Evolutionary conservation across 2,329 filamentous ascomycete genomes (phyloP).

Genomic region (Neopestalotiopsis clavispora): DNA sequence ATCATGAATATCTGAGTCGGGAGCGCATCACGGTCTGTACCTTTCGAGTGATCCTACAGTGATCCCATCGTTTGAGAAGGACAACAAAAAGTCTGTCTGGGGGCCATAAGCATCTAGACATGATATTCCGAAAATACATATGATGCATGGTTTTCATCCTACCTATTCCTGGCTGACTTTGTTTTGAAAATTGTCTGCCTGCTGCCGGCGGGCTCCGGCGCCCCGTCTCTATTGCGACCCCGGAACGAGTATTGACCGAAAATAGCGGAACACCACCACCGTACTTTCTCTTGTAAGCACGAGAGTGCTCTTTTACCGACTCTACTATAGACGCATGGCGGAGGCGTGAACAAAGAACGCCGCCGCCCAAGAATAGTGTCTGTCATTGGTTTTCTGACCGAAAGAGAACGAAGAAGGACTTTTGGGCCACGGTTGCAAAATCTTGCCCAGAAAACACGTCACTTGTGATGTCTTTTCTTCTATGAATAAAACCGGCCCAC

Average conservation of each 20-base stretch:
- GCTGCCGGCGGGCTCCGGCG: not conserved
- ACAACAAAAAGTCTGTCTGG: not conserved
- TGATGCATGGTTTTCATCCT: not conserved
- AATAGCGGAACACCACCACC: not conserved
- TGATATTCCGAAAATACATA: not conserved
- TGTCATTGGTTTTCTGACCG: not conserved
- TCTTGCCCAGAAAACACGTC: not conserved
- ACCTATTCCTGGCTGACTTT: too few relatives aligned
- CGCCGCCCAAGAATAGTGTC: not conserved
- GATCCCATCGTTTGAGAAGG: not conserved
- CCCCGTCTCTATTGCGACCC: not conserved
- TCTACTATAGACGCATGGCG: not conserved
- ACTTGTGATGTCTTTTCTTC: not conserved
- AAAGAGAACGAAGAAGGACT: not conserved
- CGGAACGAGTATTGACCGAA: not conserved
- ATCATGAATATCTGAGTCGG: too few relatives aligned
- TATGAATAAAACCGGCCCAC: not conserved
- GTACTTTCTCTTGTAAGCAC: not conserved
- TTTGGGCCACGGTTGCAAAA: not conserved
- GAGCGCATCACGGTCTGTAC: too few relatives aligned
- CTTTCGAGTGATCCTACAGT: too few relatives aligned
- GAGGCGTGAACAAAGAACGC: not conserved
- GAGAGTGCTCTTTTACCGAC: not conserved
- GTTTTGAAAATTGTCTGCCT: too few relatives aligned
- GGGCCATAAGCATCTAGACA: not conserved